Conservation (phyloP, 805 yeast species). For the Middelhovenomyces tepae region DNA sequence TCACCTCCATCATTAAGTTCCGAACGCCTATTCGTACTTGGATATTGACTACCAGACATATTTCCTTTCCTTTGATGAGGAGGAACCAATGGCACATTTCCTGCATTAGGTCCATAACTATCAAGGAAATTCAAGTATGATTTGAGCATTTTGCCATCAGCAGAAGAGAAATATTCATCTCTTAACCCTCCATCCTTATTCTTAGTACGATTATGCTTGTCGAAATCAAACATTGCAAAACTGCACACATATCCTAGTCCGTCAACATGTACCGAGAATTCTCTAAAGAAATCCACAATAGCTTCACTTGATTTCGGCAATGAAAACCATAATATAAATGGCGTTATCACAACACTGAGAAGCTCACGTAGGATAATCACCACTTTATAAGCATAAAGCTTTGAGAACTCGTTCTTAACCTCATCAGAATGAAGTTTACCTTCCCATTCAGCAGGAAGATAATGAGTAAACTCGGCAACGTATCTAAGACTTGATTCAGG, state of each 20-base stretch:
- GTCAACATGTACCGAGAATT: conserved; percentile 81
- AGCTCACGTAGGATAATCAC: conserved; percentile 67
- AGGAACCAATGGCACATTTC: conserved; percentile 5
- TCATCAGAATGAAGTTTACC: conserved; percentile 74
- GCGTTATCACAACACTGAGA: conserved; percentile 73
- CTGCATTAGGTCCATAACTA: conserved; percentile 47
- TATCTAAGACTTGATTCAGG: conserved; percentile 80
- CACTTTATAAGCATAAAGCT: conserved; percentile 64
- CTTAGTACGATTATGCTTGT: conserved; percentile 32
- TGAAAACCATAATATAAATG: conserved; percentile 81
- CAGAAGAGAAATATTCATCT: conserved; percentile 35
- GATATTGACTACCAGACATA: not conserved
- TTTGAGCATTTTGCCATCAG: conserved; percentile 84
- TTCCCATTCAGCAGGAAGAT: conserved; percentile 80
- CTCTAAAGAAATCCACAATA: conserved; percentile 85
- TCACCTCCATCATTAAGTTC: conserved; percentile 4
- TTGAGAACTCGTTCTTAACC: conserved; percentile 76
- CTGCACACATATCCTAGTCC: conserved; percentile 93
- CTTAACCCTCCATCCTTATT: conserved; percentile 15
- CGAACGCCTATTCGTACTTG: not conserved
- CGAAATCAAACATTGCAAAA: conserved; percentile 85
- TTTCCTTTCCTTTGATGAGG: not conserved
- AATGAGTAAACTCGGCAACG: conserved; percentile 84
- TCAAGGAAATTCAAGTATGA: conserved; percentile 83
- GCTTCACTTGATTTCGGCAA: conserved; percentile 64